Base-by-base conservation (phyloP, 2,329 filamentous ascomycete species). In the Lachnellula occidentalis region DNA sequence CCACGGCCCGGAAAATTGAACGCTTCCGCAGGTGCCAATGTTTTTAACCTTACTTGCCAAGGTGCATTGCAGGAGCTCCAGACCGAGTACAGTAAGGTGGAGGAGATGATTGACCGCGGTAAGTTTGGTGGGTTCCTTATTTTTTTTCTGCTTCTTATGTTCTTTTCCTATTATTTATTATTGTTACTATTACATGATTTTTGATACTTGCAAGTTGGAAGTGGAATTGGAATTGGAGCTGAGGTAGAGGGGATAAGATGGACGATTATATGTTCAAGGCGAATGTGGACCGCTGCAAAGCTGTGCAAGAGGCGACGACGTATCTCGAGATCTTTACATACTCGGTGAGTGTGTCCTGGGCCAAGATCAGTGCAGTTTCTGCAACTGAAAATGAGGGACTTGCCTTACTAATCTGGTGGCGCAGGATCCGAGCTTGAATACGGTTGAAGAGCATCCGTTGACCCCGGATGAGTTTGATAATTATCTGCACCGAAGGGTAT, bases 251-350 rank as follows among this genome's bases (percentile, higher is more conserved):
- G 55, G 50, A 34, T 37, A 50, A 22, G 7, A 70, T 70, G 68
- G 68, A 70, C 54, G 65, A 68, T 59, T 70, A 70, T 58, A 64
- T 70, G 63, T 70, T 70, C 49, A 57, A 64, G 42, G 47, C 56
- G 36, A 64, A 68, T 53, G 67, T 70, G 42, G 57, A 58, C 7
- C 46, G 58, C 11, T 67, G 66, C 53, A 62, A 43, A 53, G 46
- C 49, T 42, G 65, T 69, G 4, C 14, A 42, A 0, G 67, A 69
- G 42, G 49, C 57, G 37, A 69, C 66, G 42, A 60, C 54, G 5
- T 69, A 67, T 52, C 54, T 69, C 9, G 67, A 69, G 60, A 66
- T 69, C 45, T 62, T 66, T 24, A 52, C 45, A 22, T 64, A 64
- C 49, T 63, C 62, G 2, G 62, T 62, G 42, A 53, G 55, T 41